Evolutionary conservation across 2,329 filamentous ascomycete genomes (phyloP).

Genomic region (Ustulina deusta): DNA sequence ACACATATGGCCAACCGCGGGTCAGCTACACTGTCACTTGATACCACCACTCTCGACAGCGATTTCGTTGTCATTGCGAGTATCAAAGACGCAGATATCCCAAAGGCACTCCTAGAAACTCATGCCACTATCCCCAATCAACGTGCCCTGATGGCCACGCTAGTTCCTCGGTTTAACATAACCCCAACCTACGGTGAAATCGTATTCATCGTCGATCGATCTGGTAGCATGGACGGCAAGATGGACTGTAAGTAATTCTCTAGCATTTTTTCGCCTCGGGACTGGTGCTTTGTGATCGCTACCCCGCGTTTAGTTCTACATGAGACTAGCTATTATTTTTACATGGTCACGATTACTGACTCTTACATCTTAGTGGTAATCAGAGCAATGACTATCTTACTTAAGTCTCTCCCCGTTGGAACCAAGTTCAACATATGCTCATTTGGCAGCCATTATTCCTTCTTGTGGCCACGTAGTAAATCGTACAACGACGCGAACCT

Average conservation of each 20-base stretch:
- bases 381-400: constrained; percentile 30
- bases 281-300: not conserved
- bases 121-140: constrained; percentile 30
- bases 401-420: constrained; percentile 35
- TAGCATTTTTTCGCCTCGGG: not conserved
- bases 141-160: constrained; percentile 34
- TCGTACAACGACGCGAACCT: constrained; percentile 27
- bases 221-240: constrained; percentile 29
- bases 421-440: constrained; percentile 37
- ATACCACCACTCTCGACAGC: constrained; percentile 16
- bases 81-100: constrained; percentile 26
- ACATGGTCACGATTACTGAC: constrained; percentile 3
- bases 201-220: constrained; percentile 38
- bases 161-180: constrained; percentile 37
- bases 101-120: constrained; percentile 37
- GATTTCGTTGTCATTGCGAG: constrained; percentile 36
- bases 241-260: constrained; percentile 26
- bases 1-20: constrained; percentile 26
- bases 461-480: constrained; percentile 34
- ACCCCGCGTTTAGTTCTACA: not conserved
- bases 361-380: constrained; percentile 22
- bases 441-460: constrained; percentile 28
- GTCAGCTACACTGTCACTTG: constrained; percentile 33
- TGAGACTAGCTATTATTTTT: not conserved
- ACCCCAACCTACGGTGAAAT: constrained; percentile 26